Evolutionary conservation across 2,329 filamentous ascomycete species (phyloP), one percentile per base, ranked within the genome.

Genomic region (Beauveria sp.): DNA sequence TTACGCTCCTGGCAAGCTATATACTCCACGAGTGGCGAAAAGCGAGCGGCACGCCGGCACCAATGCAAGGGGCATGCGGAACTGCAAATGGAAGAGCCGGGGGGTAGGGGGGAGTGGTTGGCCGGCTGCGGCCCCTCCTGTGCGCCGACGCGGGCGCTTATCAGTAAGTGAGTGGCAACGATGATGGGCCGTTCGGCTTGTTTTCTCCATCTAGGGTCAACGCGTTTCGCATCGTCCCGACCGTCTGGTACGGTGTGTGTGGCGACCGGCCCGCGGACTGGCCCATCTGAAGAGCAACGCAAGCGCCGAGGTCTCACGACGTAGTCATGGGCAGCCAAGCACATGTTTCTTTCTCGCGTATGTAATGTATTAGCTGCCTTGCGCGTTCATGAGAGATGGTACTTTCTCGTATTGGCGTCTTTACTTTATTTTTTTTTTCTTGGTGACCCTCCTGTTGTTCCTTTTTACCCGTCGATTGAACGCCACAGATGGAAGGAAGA

Each of bases 151-250:
- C 5, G 34, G 34, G 34, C 34, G 34, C 12, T 14, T 38, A n/a
- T n/a, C n/a, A n/a, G n/a, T n/a, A 38, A 38, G 34, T 38, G 34
- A 38, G 34, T 38, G 34, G 34, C 34, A 38, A 24, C 46, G 46
- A 26, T 18, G 16, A 14, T 18, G 26, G 47, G 20, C 22, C 12
- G 22, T 18, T 24, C 5, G 16, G n/a, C 20, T 49, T 9, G 5
- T 1, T 49, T 49, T 24, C 24, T n/a, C 14, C 22, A 26, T 49
- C 51, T 9, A 22, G 22, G 22, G 34, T 20, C 12, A 22, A 9
- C 38, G 47, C 40, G 58, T 55, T 54, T 60, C 58, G 43, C 22
- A 49, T 55, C 20, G 49, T 60, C 58, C 58, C 58, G 58, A 60
- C 58, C 47, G 58, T 49, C 24, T 54, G 58, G 58, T 54, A 40